phyloP scores from a whole-genome alignment of 2,329 filamentous ascomycete genomes.

The Mariannaea elegans region DNA sequence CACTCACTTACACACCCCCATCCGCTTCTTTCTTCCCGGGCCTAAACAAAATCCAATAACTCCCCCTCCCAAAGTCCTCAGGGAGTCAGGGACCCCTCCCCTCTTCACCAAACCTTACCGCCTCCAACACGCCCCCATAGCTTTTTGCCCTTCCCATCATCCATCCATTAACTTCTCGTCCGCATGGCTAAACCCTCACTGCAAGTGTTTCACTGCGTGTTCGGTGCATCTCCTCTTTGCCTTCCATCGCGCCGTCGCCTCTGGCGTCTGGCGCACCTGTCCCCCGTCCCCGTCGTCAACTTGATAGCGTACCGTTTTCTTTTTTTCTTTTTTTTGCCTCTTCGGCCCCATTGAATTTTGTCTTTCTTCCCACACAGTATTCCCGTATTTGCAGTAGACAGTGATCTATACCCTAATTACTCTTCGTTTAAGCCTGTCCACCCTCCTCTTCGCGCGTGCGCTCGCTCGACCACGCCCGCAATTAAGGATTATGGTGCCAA shows the following conservation, averaged over 20 bases:
- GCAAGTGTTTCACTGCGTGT: not conserved
- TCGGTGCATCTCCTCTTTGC: not conserved
- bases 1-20: no score
- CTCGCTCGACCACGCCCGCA: not conserved
- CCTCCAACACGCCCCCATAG: conserved; percentile 23
- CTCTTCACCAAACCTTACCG: conserved; percentile 30
- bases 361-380: no score
- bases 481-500: not conserved
- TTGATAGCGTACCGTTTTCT: not conserved
- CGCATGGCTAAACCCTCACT: no score
- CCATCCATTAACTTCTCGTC: not conserved
- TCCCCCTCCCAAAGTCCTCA: not conserved
- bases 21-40: no score
- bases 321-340: not conserved
- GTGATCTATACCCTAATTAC: not conserved
- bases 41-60: not conserved
- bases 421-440: no score
- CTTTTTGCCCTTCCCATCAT: no score
- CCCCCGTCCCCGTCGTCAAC: not conserved
- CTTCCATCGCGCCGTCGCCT: no score
- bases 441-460: conserved; percentile 3
- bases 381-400: no score
- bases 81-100: no score
- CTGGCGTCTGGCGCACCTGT: not conserved
- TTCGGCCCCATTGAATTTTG: no score